phyloP scores from a whole-genome alignment of 441 rosid genomes.

The Aleurites moluccanus region DNA sequence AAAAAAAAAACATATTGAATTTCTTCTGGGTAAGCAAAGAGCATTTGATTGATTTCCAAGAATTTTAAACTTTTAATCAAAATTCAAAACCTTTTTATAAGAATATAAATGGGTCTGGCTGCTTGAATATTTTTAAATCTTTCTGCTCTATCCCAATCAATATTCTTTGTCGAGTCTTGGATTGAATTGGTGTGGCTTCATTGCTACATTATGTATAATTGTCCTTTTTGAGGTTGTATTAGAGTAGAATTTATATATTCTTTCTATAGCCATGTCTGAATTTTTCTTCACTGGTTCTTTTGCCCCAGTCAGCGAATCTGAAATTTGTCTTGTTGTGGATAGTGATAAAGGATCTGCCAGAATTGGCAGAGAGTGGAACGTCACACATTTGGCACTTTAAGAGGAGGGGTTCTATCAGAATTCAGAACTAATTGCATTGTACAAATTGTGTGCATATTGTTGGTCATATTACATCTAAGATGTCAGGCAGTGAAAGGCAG shows the following conservation, averaged over 20 bases:
- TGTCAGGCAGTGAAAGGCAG: background rate
- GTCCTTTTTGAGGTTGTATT: background rate
- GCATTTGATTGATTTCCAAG: background rate
- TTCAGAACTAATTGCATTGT: background rate
- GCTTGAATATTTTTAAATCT: background rate
- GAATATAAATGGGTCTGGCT: background rate
- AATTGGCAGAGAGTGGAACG: background rate
- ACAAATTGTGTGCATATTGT: background rate
- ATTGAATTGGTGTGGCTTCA: background rate
- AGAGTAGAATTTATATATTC: background rate
- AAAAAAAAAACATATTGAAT: background rate
- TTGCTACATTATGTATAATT: background rate
- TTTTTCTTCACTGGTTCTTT: background rate
- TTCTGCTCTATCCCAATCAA: background rate
- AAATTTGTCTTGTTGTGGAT: constrained; percentile 8
- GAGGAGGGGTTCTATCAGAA: background rate
- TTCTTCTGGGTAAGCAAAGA: constrained; percentile 3
- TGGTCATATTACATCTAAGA: background rate
- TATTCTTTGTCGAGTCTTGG: background rate
- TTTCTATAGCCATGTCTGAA: background rate
- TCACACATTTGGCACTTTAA: background rate
- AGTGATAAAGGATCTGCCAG: constrained; percentile 6
- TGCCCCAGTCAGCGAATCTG: background rate
- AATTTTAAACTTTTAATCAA: background rate
- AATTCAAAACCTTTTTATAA: background rate